phyloP scores from a whole-genome alignment of 140 eudicot species.

The Anethum foeniculum region DNA sequence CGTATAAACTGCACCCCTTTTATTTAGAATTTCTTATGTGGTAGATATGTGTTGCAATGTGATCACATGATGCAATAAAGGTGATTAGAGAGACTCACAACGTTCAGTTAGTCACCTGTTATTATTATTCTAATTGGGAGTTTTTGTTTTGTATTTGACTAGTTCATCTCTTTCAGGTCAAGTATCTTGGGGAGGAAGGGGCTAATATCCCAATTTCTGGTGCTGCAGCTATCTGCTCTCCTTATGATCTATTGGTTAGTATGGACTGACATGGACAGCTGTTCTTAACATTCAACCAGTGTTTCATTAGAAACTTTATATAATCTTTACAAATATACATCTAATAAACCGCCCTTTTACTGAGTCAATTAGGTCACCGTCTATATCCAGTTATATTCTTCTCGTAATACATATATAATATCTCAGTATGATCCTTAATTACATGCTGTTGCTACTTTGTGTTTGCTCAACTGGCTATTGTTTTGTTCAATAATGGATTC shows the following conservation, averaged over 20 bases:
- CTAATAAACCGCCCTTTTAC: neutral
- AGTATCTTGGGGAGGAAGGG: constrained; percentile 92
- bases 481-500: neutral
- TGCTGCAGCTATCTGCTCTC: constrained; percentile 94
- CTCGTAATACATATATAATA: neutral
- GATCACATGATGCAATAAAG: neutral
- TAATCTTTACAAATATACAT: neutral
- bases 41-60: neutral
- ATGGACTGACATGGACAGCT: constrained; percentile 17
- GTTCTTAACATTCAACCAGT: neutral
- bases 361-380: neutral
- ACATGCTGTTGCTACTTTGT: neutral
- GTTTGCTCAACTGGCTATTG: neutral
- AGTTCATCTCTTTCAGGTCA: constrained; percentile 48
- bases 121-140: neutral
- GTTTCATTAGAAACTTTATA: neutral
- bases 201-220: constrained; percentile 60
- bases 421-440: neutral
- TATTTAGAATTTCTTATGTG: neutral
- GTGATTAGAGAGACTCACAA: neutral
- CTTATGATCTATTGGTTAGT: constrained; percentile 94
- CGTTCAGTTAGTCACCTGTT: neutral
- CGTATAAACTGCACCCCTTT: neutral
- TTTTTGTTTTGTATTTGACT: neutral
- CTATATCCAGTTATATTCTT: neutral